These are phyloP conservation scores for Podila minutissima DNA, from an alignment of 192 early-diverging fungal species.

Conservation along the genomic window DNA sequence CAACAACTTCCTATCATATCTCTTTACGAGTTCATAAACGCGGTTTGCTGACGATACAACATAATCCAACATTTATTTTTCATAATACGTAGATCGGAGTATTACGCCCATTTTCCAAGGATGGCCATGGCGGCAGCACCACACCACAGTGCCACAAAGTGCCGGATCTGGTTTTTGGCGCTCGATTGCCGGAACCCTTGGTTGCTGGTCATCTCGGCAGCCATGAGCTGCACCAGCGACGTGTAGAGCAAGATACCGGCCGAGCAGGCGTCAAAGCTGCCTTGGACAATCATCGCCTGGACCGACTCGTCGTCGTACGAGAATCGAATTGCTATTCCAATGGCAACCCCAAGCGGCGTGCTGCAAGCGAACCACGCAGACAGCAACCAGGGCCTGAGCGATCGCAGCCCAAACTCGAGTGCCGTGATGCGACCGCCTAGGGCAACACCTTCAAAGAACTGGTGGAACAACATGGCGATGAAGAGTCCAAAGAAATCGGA, in stretches of 20 bases:
- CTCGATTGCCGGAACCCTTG: conserved; percentile 51
- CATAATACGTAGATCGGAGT: conserved; percentile 15
- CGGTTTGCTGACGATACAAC: no score
- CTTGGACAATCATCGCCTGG: conserved; percentile 66
- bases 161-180: conserved; percentile 55
- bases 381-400: conserved; percentile 58
- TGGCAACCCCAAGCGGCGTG: conserved; percentile 81
- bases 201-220: conserved; percentile 69
- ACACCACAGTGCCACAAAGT: conserved; percentile 67
- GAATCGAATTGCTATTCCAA: conserved; percentile 74
- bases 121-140: conserved; percentile 79
- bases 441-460: conserved; percentile 78
- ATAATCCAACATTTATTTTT: no score
- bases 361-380: conserved; percentile 67
- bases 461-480: conserved; percentile 62
- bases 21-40: no score
- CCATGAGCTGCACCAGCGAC: conserved; percentile 76
- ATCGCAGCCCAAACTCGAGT: conserved; percentile 31
- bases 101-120: conserved; percentile 67
- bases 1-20: no score
- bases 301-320: conserved; percentile 64
- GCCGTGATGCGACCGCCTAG: conserved; percentile 70
- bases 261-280: conserved; percentile 77
- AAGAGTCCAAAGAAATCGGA: conserved; percentile 68
- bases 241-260: conserved; percentile 85